A percentile compares a stretch with the other conserved stretches of the same genome.
phyloP scores from a whole-genome alignment of 345 rosid species.

The Corchorus capsularis region DNA sequence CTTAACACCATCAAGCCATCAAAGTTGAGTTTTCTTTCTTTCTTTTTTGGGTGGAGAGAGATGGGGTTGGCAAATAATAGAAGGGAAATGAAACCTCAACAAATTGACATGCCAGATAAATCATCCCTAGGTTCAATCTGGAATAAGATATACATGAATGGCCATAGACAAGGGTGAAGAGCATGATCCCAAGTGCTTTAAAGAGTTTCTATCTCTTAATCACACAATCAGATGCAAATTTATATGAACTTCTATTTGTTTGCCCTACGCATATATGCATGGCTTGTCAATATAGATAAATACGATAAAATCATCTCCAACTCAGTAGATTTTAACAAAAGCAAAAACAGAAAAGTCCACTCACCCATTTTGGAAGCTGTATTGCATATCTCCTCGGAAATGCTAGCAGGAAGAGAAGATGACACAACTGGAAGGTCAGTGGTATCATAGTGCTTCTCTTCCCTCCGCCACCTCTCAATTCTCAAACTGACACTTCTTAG shows the following conservation, averaged over 20 bases:
- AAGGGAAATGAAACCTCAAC: background rate
- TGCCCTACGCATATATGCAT: background rate
- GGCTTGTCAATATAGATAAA: background rate
- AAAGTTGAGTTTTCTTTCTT: too few relatives aligned
- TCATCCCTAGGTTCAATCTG: background rate
- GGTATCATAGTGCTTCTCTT: slow-evolving; percentile 75
- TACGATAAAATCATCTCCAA: background rate
- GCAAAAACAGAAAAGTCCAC: slow-evolving; percentile 6
- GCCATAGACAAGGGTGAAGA: background rate
- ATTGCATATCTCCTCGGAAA: slow-evolving; percentile 87
- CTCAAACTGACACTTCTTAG: slow-evolving; percentile 88
- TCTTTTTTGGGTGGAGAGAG: background rate
- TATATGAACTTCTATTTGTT: background rate
- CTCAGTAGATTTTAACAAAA: background rate
- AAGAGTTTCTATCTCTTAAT: background rate
- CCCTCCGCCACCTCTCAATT: slow-evolving; percentile 95
- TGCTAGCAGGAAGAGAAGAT: slow-evolving; percentile 59
- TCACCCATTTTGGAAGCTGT: slow-evolving; percentile 98
- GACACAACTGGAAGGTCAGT: slow-evolving; percentile 67
- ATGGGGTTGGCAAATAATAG: background rate
- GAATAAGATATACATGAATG: background rate
- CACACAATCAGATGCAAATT: background rate
- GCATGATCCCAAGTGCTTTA: background rate
- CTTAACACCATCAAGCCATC: background rate
- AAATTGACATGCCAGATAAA: background rate